Conservation (phyloP, 164 flowering plant genomes). For the Magnolia sinica region DNA sequence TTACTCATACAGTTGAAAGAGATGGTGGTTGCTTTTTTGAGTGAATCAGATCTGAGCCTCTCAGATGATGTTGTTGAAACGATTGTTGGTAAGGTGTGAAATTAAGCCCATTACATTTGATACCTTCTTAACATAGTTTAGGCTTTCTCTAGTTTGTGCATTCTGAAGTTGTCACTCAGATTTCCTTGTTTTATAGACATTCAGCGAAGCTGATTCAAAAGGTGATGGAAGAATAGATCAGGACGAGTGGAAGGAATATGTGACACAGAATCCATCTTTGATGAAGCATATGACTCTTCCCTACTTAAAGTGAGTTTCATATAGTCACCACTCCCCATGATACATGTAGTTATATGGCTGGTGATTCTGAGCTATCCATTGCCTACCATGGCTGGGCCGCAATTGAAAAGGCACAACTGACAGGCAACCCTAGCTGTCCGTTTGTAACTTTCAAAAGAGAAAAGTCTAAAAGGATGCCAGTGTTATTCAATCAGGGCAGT, state of each 20-base stretch:
- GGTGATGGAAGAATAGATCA: constrained; percentile 75
- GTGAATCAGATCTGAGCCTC: constrained; percentile 68
- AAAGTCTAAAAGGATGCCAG: background rate
- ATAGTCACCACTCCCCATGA: background rate
- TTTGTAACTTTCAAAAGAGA: background rate
- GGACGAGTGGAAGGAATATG: constrained; percentile 76
- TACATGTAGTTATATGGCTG: background rate
- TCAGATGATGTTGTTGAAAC: constrained; percentile 63
- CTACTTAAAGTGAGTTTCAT: constrained; percentile 45
- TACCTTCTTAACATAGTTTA: background rate
- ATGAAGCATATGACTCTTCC: constrained; percentile 81
- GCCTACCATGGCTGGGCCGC: background rate
- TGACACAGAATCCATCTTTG: constrained; percentile 50
- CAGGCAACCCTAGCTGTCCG: background rate
- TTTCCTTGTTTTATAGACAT: constrained; percentile 35
- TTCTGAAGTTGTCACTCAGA: background rate
- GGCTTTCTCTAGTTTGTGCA: background rate
- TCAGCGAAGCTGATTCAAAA: constrained; percentile 59
- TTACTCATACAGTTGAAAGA: constrained; percentile 42
- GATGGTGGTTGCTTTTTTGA: constrained; percentile 79
- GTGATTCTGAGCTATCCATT: background rate
- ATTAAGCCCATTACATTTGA: background rate
- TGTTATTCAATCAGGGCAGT: background rate
- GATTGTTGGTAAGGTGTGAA: constrained; percentile 55
- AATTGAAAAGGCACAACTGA: background rate